Conservation (phyloP, 345 rosid genomes). For the Dimocarpus longan region DNA sequence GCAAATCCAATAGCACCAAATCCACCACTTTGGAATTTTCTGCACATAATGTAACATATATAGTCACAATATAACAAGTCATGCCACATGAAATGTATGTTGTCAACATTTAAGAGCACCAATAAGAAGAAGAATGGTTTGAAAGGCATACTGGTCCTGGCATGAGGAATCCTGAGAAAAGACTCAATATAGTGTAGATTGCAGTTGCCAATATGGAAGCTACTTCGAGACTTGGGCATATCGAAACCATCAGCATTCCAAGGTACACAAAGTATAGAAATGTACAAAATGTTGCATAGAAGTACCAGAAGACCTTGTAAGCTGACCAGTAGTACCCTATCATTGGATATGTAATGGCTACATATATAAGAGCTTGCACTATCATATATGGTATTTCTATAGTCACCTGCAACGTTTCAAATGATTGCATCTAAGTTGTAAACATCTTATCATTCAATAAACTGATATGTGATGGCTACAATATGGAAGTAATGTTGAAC, state of each 20-base stretch:
- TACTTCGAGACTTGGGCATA: conserved; percentile 14
- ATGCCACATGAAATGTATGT: background rate
- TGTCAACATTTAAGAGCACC: no score
- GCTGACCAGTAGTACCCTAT: conserved; percentile 12
- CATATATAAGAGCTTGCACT: conserved; percentile 1
- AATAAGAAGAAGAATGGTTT: background rate
- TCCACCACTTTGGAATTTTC: conserved; percentile 30
- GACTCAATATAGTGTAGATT: conserved; percentile 23
- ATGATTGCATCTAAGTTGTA: background rate
- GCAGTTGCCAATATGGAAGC: conserved; percentile 24
- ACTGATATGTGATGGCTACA: no score
- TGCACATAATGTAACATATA: background rate
- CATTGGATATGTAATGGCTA: background rate
- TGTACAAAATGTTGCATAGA: conserved; percentile 21
- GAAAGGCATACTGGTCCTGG: conserved; percentile 24
- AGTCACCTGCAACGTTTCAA: conserved; percentile 5
- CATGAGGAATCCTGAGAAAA: conserved; percentile 32
- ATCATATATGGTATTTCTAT: conserved; percentile 28
- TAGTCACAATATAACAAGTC: background rate
- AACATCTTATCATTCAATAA: background rate
- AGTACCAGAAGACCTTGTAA: conserved; percentile 26
- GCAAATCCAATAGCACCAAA: conserved; percentile 22
- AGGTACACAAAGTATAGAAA: conserved; percentile 27
- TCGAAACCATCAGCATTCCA: conserved; percentile 30
- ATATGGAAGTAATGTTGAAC: background rate